Conservation (phyloP, 176 grass and related monocot genomes). For the Raddia distichophylla region DNA sequence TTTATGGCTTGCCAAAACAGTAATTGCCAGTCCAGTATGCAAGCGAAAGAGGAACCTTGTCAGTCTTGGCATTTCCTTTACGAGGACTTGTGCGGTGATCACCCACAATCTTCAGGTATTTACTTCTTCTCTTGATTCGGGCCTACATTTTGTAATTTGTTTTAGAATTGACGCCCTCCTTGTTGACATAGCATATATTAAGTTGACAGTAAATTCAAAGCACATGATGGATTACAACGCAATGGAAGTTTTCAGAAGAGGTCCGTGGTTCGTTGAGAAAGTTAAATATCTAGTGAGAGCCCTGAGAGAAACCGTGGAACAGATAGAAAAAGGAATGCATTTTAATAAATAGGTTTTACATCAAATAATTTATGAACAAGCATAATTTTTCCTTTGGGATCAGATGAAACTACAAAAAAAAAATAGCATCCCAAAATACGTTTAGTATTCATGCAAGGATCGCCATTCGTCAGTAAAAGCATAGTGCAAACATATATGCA, state of each 20-base stretch:
- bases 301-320: background rate
- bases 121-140: background rate
- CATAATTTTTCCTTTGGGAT: background rate
- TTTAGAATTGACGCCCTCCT: background rate
- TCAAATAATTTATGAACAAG: background rate
- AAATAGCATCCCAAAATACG: background rate
- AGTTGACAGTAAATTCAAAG: background rate
- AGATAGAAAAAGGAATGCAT: background rate
- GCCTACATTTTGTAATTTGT: background rate
- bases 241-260: background rate
- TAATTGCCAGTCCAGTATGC: conserved; percentile 24
- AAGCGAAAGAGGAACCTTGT: conserved; percentile 40
- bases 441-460: background rate
- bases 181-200: background rate
- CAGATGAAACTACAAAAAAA: background rate
- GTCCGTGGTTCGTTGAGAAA: background rate
- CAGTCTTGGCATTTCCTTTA: conserved; percentile 58
- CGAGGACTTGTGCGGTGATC: conserved; percentile 49
- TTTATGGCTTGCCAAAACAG: conserved; percentile 41
- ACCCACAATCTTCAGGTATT: conserved; percentile 61
- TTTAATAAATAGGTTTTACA: background rate
- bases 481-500: background rate
- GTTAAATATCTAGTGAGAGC: background rate
- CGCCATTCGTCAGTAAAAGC: background rate
- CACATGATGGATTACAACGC: too few relatives aligned